Conservation (phyloP, 2,329 filamentous ascomycete species). For the Xylaria sp. region DNA sequence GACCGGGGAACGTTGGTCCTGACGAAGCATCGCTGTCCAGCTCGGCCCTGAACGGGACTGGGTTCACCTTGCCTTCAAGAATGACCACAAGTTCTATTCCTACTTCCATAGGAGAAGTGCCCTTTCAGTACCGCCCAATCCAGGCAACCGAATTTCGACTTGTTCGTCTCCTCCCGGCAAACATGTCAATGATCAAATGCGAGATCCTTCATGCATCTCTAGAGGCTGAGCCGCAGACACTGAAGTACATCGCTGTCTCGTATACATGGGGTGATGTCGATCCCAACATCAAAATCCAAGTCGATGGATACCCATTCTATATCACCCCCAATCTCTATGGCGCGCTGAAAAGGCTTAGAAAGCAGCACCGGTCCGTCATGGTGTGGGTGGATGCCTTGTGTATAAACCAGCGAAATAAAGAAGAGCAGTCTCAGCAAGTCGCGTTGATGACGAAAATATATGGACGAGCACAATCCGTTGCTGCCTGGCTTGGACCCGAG, state of each 20-base stretch:
- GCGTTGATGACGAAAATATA: slow-evolving; percentile 39
- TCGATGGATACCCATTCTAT: slow-evolving; percentile 10
- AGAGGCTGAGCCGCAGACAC: background rate
- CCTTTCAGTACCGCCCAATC: background rate
- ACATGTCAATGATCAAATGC: slow-evolving; percentile 19
- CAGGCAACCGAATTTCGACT: slow-evolving; percentile 10
- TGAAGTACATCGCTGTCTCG: slow-evolving; percentile 16
- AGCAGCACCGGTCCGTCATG: slow-evolving; percentile 18
- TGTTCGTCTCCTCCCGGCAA: slow-evolving; percentile 6
- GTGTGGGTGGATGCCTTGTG: slow-evolving; percentile 47
- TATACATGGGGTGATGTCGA: slow-evolving; percentile 23
- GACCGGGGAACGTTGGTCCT: background rate
- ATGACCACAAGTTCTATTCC: background rate
- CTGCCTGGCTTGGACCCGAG: slow-evolving; percentile 41
- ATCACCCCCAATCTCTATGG: slow-evolving; percentile 39
- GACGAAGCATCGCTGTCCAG: background rate
- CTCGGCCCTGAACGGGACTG: background rate
- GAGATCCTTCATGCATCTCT: slow-evolving; percentile 27
- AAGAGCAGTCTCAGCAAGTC: slow-evolving; percentile 32
- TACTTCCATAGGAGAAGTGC: background rate
- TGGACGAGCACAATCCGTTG: slow-evolving; percentile 34
- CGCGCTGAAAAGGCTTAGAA: slow-evolving; percentile 37
- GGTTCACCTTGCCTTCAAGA: background rate
- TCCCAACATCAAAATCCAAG: background rate
- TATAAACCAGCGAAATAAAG: slow-evolving; percentile 42